phyloP scores from a whole-genome alignment of 75 land plant genomes.

The Azolla pinnata region DNA sequence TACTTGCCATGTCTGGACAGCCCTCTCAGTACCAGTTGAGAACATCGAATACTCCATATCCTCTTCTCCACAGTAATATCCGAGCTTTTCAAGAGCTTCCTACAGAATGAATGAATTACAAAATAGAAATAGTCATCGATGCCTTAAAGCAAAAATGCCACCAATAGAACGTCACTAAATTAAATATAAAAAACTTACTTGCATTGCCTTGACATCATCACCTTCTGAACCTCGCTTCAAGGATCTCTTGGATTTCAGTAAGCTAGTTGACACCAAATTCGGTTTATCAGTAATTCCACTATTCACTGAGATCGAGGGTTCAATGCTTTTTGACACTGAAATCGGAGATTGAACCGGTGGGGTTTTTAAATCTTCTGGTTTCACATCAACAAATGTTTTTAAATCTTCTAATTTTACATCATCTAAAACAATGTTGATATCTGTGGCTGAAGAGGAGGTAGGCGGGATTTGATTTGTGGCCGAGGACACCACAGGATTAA shows the following conservation, averaged over 20 bases:
- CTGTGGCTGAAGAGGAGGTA: background rate
- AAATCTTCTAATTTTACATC: background rate
- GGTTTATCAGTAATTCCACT: background rate
- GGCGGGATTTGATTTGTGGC: background rate
- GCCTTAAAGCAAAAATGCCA: no score
- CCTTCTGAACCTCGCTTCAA: slow-evolving; percentile 73
- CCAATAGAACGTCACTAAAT: no score
- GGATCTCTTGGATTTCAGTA: slow-evolving; percentile 7
- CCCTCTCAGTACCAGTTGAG: slow-evolving; percentile 74
- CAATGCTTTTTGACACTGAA: background rate
- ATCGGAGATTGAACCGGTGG: background rate
- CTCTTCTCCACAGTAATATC: slow-evolving; percentile 94
- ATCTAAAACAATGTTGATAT: background rate
- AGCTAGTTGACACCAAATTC: background rate
- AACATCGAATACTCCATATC: slow-evolving; percentile 81
- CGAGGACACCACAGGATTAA: background rate
- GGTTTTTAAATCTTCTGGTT: no score
- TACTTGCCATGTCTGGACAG: slow-evolving; percentile 97
- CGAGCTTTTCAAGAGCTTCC: slow-evolving; percentile 68
- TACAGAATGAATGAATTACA: slow-evolving; percentile 13
- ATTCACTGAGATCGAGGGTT: background rate
- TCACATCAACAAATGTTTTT: no score
- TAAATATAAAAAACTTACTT: slow-evolving; percentile 29
- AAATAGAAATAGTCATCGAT: background rate
- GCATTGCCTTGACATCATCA: slow-evolving; percentile 62